phyloP scores from a whole-genome alignment of 2,329 filamentous ascomycete species.

The Colletotrichum filicis region DNA sequence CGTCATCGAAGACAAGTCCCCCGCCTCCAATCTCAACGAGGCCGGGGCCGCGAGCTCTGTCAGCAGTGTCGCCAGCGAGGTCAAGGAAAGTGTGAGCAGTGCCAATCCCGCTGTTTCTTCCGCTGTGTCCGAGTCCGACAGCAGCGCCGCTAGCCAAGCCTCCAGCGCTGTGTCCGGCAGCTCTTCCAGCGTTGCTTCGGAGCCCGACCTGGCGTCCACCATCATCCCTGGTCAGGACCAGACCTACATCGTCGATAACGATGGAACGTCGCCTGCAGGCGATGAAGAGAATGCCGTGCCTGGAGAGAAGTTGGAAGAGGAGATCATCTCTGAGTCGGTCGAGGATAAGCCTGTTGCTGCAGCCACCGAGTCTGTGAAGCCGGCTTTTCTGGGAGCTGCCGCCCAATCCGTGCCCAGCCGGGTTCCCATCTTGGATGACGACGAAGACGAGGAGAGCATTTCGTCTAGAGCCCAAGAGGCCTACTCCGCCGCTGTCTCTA shows the following conservation, averaged over 20 bases:
- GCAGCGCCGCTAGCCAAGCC: slow-evolving; percentile 37
- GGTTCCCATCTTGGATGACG: slow-evolving; percentile 61
- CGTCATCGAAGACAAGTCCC: slow-evolving; percentile 33
- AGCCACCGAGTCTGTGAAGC: slow-evolving; percentile 52
- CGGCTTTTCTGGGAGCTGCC: slow-evolving; percentile 61
- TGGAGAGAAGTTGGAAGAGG: slow-evolving; percentile 37
- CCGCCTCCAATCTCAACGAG: slow-evolving; percentile 19
- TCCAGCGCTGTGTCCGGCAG: slow-evolving; percentile 21
- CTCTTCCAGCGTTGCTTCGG: slow-evolving; percentile 6
- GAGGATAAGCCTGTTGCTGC: slow-evolving; percentile 42
- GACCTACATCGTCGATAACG: slow-evolving; percentile 34
- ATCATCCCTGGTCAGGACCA: slow-evolving; percentile 32
- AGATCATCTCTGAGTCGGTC: slow-evolving; percentile 39
- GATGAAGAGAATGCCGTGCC: slow-evolving; percentile 32
- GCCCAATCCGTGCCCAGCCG: slow-evolving; percentile 61
- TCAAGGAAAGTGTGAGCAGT: slow-evolving; percentile 25
- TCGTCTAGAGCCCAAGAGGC: slow-evolving; percentile 62
- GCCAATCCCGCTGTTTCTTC: slow-evolving; percentile 36
- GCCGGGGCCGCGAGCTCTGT: slow-evolving; percentile 9
- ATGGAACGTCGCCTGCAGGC: slow-evolving; percentile 37
- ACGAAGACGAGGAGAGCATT: slow-evolving; percentile 50
- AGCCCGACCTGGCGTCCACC: slow-evolving; percentile 33
- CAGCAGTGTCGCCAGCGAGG: slow-evolving; percentile 16
- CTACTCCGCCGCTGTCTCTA: slow-evolving; percentile 73
- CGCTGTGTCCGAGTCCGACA: slow-evolving; percentile 39